Percentiles rank a stretch among this genome's conserved stretches.
These are phyloP conservation scores for Sphagnum contortum DNA, from an alignment of 225 moss, liverwort and hornwort genomes.

Conservation along the genomic window DNA sequence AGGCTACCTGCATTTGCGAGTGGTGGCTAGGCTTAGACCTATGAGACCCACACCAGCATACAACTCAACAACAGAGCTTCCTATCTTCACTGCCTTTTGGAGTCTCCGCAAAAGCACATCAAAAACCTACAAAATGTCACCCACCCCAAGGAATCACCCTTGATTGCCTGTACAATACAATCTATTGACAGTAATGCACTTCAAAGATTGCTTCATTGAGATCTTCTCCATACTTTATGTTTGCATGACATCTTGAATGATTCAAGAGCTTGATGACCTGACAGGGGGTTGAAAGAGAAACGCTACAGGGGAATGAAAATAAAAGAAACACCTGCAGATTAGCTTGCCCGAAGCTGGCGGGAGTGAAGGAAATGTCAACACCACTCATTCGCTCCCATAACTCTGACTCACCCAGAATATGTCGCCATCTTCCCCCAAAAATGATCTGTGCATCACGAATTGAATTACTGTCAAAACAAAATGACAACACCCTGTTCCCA, in stretches of 20 bases:
- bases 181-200: too few relatives aligned
- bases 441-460: conserved; percentile 39
- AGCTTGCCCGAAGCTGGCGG: conserved; percentile 92
- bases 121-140: conserved; percentile 50
- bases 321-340: conserved; percentile 52
- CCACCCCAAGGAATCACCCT: background rate
- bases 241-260: too few relatives aligned
- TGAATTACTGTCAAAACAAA: too few relatives aligned
- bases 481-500: too few relatives aligned
- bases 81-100: conserved; percentile 71
- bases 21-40: conserved; percentile 83
- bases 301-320: too few relatives aligned
- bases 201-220: too few relatives aligned
- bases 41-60: conserved; percentile 96
- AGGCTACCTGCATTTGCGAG: conserved; percentile 68
- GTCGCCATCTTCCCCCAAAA: conserved; percentile 93
- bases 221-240: too few relatives aligned
- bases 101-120: conserved; percentile 67
- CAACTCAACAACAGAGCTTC: conserved; percentile 80
- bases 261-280: too few relatives aligned
- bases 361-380: conserved; percentile 85
- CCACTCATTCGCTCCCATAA: conserved; percentile 91
- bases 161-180: too few relatives aligned
- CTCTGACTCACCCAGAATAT: conserved; percentile 73
- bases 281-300: too few relatives aligned